Conservation (phyloP, 495 filamentous ascomycete genomes). For the Physcia stellaris region DNA sequence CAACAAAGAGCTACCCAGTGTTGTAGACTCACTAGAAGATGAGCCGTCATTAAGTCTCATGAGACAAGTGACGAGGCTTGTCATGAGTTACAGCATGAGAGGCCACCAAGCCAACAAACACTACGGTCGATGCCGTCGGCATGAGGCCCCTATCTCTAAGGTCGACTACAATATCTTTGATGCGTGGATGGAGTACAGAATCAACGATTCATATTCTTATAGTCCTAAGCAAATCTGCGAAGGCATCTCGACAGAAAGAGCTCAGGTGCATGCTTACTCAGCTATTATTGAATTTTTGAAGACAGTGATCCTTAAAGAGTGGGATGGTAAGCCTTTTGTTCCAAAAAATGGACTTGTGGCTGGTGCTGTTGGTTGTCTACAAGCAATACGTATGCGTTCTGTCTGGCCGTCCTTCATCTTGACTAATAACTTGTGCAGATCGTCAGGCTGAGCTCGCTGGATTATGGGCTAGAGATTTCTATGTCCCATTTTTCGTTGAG, state of each 20-base stretch:
- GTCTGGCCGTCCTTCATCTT: no score
- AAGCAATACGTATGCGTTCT: no score
- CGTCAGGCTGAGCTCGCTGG: no score
- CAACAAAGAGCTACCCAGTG: constrained; percentile 21
- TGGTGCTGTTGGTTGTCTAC: constrained; percentile 63
- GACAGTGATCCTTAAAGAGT: constrained; percentile 59
- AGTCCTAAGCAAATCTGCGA: neutral
- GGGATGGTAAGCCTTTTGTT: constrained; percentile 62
- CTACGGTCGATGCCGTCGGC: no score
- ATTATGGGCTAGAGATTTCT: no score
- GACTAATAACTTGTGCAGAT: no score
- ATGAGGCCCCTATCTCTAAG: no score
- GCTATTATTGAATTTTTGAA: constrained; percentile 65
- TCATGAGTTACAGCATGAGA: neutral
- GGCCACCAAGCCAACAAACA: neutral
- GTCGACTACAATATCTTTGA: neutral
- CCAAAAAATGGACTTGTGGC: constrained; percentile 51
- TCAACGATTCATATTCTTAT: neutral
- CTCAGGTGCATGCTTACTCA: neutral
- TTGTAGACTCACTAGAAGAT: constrained; percentile 44
- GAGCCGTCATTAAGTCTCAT: constrained; percentile 44
- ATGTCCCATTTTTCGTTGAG: constrained; percentile 61
- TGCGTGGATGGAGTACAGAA: neutral
- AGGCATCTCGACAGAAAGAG: neutral
- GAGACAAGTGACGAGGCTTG: constrained; percentile 24